These are phyloP conservation scores for Colletotrichum phormii DNA, from an alignment of 2,329 filamentous ascomycete species.

Conservation along the genomic window DNA sequence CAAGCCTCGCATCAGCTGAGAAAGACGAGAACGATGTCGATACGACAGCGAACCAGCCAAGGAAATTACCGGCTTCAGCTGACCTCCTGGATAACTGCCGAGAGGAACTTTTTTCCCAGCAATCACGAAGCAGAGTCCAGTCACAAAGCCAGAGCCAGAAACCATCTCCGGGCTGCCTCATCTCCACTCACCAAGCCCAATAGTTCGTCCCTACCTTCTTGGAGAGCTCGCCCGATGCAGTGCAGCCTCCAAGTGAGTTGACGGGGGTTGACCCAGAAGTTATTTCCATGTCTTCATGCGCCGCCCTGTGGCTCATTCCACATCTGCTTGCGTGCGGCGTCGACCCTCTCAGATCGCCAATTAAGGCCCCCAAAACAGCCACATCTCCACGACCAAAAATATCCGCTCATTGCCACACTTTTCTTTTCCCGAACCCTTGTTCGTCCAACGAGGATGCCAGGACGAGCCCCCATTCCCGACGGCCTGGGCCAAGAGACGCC, in stretches of 20 bases:
- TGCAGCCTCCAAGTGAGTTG: not conserved
- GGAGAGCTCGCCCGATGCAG: slow-evolving; percentile 22
- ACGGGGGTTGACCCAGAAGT: slow-evolving; percentile 34
- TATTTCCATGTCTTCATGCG: slow-evolving; percentile 34
- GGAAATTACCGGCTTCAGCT: not conserved
- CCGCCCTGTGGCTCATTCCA: slow-evolving; percentile 31
- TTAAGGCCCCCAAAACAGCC: slow-evolving; percentile 25
- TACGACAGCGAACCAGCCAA: slow-evolving; percentile 10
- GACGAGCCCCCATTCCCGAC: slow-evolving; percentile 27
- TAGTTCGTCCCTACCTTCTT: slow-evolving; percentile 32
- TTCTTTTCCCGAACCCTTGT: slow-evolving; percentile 32
- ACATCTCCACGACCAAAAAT: slow-evolving; percentile 35
- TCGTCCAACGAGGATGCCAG: slow-evolving; percentile 29
- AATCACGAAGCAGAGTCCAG: not conserved
- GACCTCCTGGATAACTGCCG: slow-evolving; percentile 14
- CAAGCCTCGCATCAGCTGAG: slow-evolving; percentile 12
- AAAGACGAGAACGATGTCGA: not conserved
- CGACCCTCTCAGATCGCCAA: slow-evolving; percentile 12
- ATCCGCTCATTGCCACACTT: slow-evolving; percentile 25
- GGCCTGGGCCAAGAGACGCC: slow-evolving; percentile 28
- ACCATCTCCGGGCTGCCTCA: slow-evolving; percentile 26
- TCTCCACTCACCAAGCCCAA: slow-evolving; percentile 30
- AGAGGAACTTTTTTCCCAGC: not conserved
- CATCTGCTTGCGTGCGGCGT: slow-evolving; percentile 24
- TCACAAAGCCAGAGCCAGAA: not conserved